phyloP scores from a whole-genome alignment of 345 rosid species.

The Trapa bicornis region DNA sequence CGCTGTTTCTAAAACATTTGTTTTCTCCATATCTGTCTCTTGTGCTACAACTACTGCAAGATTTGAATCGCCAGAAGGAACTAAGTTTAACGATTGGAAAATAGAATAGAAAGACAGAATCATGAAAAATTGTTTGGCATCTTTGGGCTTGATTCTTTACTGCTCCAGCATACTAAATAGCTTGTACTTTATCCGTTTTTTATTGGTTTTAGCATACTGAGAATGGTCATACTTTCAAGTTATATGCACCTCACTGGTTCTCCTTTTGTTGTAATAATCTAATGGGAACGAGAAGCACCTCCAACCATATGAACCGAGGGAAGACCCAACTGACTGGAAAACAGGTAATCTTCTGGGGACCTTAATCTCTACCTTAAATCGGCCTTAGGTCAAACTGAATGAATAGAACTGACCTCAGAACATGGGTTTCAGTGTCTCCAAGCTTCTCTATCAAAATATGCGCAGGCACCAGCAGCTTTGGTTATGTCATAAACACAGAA shows the following conservation, averaged over 20 bases:
- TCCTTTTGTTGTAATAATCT: background rate
- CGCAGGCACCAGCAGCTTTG: conserved; percentile 41
- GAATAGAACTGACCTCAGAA: conserved; percentile 23
- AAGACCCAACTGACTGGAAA: background rate
- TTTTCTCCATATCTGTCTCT: background rate
- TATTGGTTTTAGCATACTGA: background rate
- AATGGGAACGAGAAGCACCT: background rate
- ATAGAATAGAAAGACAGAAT: background rate
- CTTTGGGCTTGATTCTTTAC: conserved; percentile 15
- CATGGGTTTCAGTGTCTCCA: conserved; percentile 14
- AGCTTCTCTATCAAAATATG: conserved; percentile 14
- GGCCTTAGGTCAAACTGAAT: background rate
- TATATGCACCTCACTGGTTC: background rate
- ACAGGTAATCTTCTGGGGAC: background rate
- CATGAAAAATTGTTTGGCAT: background rate
- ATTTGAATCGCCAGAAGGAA: background rate
- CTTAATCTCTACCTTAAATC: background rate
- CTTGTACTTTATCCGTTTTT: background rate
- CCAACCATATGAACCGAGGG: background rate
- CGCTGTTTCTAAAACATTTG: background rate
- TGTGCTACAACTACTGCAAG: background rate
- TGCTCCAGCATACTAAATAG: conserved; percentile 16
- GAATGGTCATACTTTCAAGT: background rate
- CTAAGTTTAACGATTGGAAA: background rate
- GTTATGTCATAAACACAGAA: conserved; percentile 43